Percentiles rank a stretch among this genome's conserved stretches.
Evolutionary conservation across 1,284 basidiomycete species (phyloP).

Genomic region (Leccinum ponderosum): DNA sequence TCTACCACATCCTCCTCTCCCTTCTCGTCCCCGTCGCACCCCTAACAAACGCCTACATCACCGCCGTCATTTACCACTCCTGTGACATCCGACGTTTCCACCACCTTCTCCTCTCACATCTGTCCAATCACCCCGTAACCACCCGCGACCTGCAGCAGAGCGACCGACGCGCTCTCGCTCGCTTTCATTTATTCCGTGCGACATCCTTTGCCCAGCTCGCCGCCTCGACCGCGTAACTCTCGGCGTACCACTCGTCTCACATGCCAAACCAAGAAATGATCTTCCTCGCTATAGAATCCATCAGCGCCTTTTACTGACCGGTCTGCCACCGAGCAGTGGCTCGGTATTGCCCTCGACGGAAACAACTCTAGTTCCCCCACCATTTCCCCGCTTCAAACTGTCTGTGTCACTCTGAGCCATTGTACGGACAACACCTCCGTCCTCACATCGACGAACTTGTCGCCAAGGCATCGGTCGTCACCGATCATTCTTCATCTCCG

Average conservation of each 20-base stretch:
- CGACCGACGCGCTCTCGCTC: slow-evolving; percentile 45
- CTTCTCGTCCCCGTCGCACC: slow-evolving; percentile 54
- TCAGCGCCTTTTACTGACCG: slow-evolving; percentile 80
- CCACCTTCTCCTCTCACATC: slow-evolving; percentile 46
- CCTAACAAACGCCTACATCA: slow-evolving; percentile 44
- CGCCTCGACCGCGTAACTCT: slow-evolving; percentile 59
- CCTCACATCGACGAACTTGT: slow-evolving; percentile 26
- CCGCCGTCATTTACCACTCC: slow-evolving; percentile 60
- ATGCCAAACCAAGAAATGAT: slow-evolving; percentile 56
- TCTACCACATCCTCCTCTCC: slow-evolving; percentile 63
- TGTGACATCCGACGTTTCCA: slow-evolving; percentile 60
- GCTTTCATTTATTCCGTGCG: slow-evolving; percentile 68
- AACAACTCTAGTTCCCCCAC: slow-evolving; percentile 10
- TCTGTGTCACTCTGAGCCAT: slow-evolving; percentile 35
- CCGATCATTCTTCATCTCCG: slow-evolving; percentile 20
- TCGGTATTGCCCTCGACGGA: slow-evolving; percentile 22
- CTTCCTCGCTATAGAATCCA: slow-evolving; percentile 69
- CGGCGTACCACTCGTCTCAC: slow-evolving; percentile 49
- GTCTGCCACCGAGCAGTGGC: slow-evolving; percentile 57
- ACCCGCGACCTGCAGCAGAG: slow-evolving; percentile 29
- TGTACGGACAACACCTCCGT: slow-evolving; percentile 55
- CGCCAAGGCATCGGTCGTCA: slow-evolving; percentile 11
- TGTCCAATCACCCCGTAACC: slow-evolving; percentile 27
- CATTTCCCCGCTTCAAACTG: slow-evolving; percentile 36
- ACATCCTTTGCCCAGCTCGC: slow-evolving; percentile 67